Conservation (phyloP, 441 rosid species). For the Populus hybrid region DNA sequence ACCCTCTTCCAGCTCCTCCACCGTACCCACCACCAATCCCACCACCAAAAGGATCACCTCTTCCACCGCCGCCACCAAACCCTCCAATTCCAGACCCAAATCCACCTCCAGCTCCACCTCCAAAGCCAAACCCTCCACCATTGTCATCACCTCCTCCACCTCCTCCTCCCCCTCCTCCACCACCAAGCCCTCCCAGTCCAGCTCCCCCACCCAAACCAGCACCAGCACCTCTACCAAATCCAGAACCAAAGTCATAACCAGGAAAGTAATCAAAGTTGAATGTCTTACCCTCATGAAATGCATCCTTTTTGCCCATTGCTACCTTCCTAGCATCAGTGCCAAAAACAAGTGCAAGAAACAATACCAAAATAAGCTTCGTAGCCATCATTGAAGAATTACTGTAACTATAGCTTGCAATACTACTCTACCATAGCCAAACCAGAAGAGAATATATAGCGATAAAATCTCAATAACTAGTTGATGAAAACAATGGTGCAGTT, state of each 20-base stretch:
- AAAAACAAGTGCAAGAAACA: conserved; percentile 29
- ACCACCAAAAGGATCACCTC: conserved; percentile 18
- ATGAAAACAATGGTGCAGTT: not conserved
- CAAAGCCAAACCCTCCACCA: conserved; percentile 23
- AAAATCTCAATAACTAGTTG: too few species aligned
- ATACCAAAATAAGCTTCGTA: conserved; percentile 21
- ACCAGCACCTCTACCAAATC: conserved; percentile 5
- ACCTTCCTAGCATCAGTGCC: conserved; percentile 30
- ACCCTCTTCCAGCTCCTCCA: conserved; percentile 22
- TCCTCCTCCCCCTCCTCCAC: conserved; percentile 18
- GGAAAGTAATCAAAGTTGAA: conserved; percentile 15
- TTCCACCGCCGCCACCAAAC: conserved; percentile 16
- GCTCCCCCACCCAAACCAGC: conserved; percentile 10
- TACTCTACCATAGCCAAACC: not conserved
- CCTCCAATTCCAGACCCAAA: conserved; percentile 30
- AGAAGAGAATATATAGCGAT: too few species aligned
- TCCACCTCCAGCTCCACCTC: conserved; percentile 27
- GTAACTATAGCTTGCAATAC: too few species aligned
- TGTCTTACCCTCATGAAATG: conserved; percentile 11
- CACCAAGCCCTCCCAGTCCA: conserved; percentile 1
- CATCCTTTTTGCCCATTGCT: conserved; percentile 1
- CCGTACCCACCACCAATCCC: conserved; percentile 18
- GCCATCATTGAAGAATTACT: conserved; percentile 17
- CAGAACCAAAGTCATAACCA: not conserved
- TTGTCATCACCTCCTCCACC: conserved; percentile 13